Percentiles rank a stretch among this genome's conserved stretches.
Evolutionary conservation across 2,329 filamentous ascomycete species (phyloP).

Genomic region (Aspergillus vadensis): DNA sequence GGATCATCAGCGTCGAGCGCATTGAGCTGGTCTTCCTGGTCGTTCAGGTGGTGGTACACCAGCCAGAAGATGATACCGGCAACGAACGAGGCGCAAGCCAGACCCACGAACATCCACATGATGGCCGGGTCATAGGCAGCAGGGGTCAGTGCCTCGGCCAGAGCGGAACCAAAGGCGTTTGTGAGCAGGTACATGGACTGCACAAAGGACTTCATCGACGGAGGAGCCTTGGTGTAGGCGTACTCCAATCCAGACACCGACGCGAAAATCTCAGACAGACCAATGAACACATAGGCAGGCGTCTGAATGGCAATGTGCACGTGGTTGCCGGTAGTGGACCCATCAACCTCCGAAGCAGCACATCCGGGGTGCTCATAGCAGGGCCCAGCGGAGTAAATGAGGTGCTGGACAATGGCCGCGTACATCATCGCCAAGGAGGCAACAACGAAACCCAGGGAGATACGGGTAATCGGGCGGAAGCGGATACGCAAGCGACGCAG

Average conservation of each 20-base stretch:
- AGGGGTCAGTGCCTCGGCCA: slow-evolving; percentile 64
- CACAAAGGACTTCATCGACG: slow-evolving; percentile 66
- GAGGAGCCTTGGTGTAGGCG: slow-evolving; percentile 71
- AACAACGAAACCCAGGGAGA: slow-evolving; percentile 69
- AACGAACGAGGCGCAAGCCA: slow-evolving; percentile 53
- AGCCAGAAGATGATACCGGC: slow-evolving; percentile 58
- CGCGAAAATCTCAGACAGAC: slow-evolving; percentile 59
- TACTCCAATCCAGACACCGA: slow-evolving; percentile 72
- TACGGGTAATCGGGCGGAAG: slow-evolving; percentile 76
- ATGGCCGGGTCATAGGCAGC: slow-evolving; percentile 65
- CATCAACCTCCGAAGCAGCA: slow-evolving; percentile 35
- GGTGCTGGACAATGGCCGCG: slow-evolving; percentile 59
- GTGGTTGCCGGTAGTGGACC: slow-evolving; percentile 39
- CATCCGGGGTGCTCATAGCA: slow-evolving; percentile 51
- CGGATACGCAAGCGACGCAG: slow-evolving; percentile 64
- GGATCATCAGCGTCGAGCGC: slow-evolving; percentile 46
- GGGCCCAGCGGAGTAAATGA: slow-evolving; percentile 57
- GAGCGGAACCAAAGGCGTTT: slow-evolving; percentile 59
- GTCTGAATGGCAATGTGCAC: slow-evolving; percentile 50
- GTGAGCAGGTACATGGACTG: slow-evolving; percentile 60
- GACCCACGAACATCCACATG: slow-evolving; percentile 65
- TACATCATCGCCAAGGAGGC: slow-evolving; percentile 65
- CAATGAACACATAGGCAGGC: slow-evolving; percentile 49
- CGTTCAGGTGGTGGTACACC: slow-evolving; percentile 53
- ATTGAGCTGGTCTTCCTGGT: slow-evolving; percentile 54